A percentile compares a stretch with the other conserved stretches of the same genome.
These are phyloP conservation scores for Trichoderma aggressivum DNA, from an alignment of 2,329 filamentous ascomycete species.

Conservation along the genomic window DNA sequence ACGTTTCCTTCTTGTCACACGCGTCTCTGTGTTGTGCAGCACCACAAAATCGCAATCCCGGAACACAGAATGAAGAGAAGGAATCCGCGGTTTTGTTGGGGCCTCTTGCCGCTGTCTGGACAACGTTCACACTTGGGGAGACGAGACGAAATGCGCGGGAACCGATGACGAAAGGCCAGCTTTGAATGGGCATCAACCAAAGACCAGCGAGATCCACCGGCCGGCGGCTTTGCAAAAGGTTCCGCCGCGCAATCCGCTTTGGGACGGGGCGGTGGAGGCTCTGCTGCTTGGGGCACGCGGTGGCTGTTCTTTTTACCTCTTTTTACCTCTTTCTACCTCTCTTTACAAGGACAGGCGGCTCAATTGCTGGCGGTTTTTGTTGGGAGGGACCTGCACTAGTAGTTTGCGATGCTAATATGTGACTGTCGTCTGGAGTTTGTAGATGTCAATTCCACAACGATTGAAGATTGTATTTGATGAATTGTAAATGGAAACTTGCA, in stretches of 20 bases:
- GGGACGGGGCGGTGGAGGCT: background rate
- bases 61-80: background rate
- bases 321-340: background rate
- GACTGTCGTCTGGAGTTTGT: background rate
- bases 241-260: background rate
- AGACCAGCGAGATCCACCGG: background rate
- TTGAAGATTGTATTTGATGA: background rate
- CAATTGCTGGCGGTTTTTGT: background rate
- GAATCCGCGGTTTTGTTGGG: background rate
- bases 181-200: background rate
- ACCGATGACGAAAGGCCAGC: conserved; percentile 19
- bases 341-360: background rate
- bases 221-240: background rate
- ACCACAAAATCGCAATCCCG: background rate
- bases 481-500: background rate
- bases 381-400: background rate
- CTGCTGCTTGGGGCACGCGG: background rate
- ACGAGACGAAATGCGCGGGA: background rate
- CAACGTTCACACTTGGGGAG: background rate
- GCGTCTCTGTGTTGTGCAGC: background rate
- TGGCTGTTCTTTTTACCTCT: background rate
- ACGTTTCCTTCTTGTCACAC: background rate
- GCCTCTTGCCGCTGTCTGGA: background rate
- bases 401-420: background rate
- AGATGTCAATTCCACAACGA: background rate